A percentile compares a stretch with the other conserved stretches of the same genome.
phyloP scores from a whole-genome alignment of 2,329 filamentous ascomycete species.

The Alternaria consortialis region DNA sequence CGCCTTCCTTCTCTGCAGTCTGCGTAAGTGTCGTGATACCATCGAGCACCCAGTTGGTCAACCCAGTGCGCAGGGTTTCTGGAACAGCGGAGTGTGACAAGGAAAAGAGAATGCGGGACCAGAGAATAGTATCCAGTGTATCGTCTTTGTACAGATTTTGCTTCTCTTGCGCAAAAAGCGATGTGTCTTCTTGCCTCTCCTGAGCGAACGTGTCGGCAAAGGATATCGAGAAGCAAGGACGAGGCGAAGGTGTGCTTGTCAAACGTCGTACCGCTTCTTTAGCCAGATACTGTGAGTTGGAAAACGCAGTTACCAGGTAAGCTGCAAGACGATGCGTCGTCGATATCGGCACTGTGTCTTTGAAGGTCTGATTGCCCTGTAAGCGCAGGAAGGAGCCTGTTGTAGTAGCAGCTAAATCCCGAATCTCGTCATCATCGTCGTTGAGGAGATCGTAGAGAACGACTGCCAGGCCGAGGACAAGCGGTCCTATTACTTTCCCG shows the following conservation, averaged over 20 bases:
- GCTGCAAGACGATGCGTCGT: slow-evolving; percentile 54
- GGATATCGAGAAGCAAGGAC: slow-evolving; percentile 2
- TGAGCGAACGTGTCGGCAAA: slow-evolving; percentile 39
- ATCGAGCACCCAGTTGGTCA: slow-evolving; percentile 59
- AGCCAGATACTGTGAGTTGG: slow-evolving; percentile 44
- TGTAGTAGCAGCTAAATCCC: slow-evolving; percentile 68
- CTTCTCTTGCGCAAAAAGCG: slow-evolving; percentile 87
- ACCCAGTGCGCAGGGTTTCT: slow-evolving; percentile 25
- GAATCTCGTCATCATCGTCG: slow-evolving; percentile 92
- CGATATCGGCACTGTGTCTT: slow-evolving; percentile 59
- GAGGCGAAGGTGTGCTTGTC: slow-evolving; percentile 33
- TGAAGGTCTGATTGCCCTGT: slow-evolving; percentile 19
- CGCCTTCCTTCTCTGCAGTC: slow-evolving; percentile 52
- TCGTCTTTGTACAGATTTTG: slow-evolving; percentile 95
- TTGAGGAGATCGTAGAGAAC: slow-evolving; percentile 60
- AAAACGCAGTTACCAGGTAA: slow-evolving; percentile 48
- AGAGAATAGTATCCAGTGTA: slow-evolving; percentile 75
- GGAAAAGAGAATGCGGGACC: slow-evolving; percentile 64
- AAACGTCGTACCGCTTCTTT: slow-evolving; percentile 52
- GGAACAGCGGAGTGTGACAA: slow-evolving; percentile 4
- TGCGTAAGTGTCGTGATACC: slow-evolving; percentile 59
- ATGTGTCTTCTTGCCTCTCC: slow-evolving; percentile 62
- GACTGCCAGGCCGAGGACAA: slow-evolving; percentile 51
- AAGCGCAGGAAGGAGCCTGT: slow-evolving; percentile 57
- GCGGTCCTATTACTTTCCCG: slow-evolving; percentile 15